phyloP scores from a whole-genome alignment of 2,329 filamentous ascomycete genomes.

The Chrysosporium queenslandicum region DNA sequence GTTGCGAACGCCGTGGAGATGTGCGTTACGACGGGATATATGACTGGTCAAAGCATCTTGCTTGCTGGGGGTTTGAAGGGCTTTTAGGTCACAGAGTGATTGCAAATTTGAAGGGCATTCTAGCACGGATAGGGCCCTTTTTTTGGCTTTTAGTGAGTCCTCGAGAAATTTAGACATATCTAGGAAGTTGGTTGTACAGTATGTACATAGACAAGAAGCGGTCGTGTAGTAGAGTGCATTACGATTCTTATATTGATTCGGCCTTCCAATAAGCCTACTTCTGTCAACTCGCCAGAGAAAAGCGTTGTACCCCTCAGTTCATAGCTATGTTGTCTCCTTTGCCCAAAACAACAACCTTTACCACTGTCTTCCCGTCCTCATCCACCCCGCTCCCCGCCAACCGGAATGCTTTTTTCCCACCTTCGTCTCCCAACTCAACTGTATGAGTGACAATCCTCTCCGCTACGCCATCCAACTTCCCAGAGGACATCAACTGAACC shows the following conservation, averaged over 20 bases:
- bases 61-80: slow-evolving; percentile 44
- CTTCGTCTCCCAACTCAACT: slow-evolving; percentile 36
- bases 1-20: slow-evolving; percentile 53
- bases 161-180: not conserved
- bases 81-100: not conserved
- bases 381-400: slow-evolving; percentile 44
- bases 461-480: slow-evolving; percentile 40
- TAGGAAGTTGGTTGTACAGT: not conserved
- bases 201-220: not conserved
- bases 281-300: too few relatives aligned
- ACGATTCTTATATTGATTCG: not conserved
- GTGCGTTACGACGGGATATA: slow-evolving; percentile 51
- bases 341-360: slow-evolving; percentile 43
- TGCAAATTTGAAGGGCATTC: not conserved
- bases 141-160: not conserved
- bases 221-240: not conserved
- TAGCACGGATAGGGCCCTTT: not conserved
- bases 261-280: too few relatives aligned
- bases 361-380: slow-evolving; percentile 42
- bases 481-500: slow-evolving; percentile 44
- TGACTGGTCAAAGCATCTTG: slow-evolving; percentile 49
- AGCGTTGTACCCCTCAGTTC: too few relatives aligned
- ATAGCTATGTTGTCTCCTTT: slow-evolving; percentile 12
- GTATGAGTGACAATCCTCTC: slow-evolving; percentile 47
- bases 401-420: slow-evolving; percentile 44